phyloP scores from a whole-genome alignment of 2,329 filamentous ascomycete genomes.

The Hypoxylon sp. region DNA sequence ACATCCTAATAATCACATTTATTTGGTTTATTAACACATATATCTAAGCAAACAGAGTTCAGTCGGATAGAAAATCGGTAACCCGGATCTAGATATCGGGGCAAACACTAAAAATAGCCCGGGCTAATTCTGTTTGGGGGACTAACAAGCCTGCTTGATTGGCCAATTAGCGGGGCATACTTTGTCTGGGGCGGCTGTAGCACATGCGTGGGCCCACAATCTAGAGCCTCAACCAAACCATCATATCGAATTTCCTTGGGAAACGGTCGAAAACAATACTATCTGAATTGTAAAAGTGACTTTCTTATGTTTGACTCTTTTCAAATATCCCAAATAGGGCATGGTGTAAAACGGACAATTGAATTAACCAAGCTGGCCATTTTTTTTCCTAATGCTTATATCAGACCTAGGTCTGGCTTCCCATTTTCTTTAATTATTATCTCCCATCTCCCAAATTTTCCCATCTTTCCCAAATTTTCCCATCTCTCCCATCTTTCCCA shows the following conservation, averaged over 20 bases:
- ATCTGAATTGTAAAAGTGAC: not conserved
- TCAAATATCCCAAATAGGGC: not conserved
- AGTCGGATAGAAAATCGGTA: no score
- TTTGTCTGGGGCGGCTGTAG: not conserved
- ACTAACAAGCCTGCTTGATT: not conserved
- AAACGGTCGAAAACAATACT: no score
- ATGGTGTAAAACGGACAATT: not conserved
- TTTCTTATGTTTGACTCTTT: not conserved
- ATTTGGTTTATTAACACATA: no score
- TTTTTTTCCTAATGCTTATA: not conserved
- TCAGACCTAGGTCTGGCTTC: no score
- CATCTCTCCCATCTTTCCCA: not conserved
- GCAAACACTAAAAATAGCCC: not conserved
- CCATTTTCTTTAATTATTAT: not conserved
- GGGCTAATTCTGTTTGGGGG: not conserved
- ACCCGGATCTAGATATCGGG: no score
- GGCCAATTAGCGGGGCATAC: not conserved
- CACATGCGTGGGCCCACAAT: not conserved
- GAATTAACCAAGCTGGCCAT: not conserved
- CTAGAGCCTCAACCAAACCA: not conserved
- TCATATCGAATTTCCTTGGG: not conserved
- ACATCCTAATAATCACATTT: no score
- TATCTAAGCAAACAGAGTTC: no score
- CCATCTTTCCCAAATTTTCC: not conserved
- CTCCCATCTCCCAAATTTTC: not conserved